Evolutionary conservation across 1,139 yeast genomes (phyloP), one percentile per base, ranked within the genome.

Genomic region (Candida freyschussii): DNA sequence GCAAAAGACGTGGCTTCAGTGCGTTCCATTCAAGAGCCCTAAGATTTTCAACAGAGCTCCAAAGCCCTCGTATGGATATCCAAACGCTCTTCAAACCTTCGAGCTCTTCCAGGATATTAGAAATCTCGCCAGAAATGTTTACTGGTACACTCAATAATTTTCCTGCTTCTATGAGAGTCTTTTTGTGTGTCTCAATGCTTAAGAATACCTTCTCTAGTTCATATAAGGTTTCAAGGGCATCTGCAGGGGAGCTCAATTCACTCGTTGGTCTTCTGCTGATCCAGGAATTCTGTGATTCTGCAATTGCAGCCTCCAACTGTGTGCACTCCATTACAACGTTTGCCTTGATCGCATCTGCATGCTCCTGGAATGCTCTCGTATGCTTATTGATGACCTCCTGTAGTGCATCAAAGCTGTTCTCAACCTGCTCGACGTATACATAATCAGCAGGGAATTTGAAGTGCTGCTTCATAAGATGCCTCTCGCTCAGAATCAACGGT

Each of bases 401-500:
- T 8, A 83, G 53, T 6, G 73, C 63, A 1, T 63, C 53, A 38
- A 69, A 53, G 33, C 72, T 75, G 36, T 63, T 66, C 17, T 74
- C 78, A 2, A 85, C 45, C 45, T 83, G 93, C 29, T 82, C 93
- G 26, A 65, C 63, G 50, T 63, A 73, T 1, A 78, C 43, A 85
- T 91, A 82, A 17, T 68, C 67, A 0, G 54, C 30, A 0, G 80
- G 73, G 34, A 75, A 69, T 24, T 63, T 64, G 45, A 61, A 69
- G 26, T 81, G 59, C 23, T 66, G 62, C 22, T 67, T 64, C 1
- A 60, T 42, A 11, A 82, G 56, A 2, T 67, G 42, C 2, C 51
- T 52, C 37, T 79, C 83, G 4, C 78, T 73, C 2, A 4, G 51
- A 45, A 23, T 56, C 47, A 39, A 64, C 59, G 6, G 52, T 24